These are phyloP conservation scores for Cardiospermum halicacabum DNA, from an alignment of 345 rosid genomes.

Conservation along the genomic window DNA sequence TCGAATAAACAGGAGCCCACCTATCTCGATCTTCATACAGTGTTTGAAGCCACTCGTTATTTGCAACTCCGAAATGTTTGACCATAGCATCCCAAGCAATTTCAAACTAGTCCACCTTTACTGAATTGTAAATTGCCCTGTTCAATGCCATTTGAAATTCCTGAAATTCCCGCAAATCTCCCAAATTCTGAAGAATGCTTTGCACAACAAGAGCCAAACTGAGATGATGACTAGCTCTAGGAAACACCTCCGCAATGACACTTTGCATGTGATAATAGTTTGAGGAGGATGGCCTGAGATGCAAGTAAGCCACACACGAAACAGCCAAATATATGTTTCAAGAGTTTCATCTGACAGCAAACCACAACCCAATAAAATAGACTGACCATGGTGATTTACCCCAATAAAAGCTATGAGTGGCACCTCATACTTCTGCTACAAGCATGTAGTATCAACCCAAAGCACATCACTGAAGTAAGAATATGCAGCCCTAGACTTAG, in stretches of 20 bases:
- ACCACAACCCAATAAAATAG: constrained; percentile 62
- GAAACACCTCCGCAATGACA: constrained; percentile 71
- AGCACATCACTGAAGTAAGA: constrained; percentile 65
- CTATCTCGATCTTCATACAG: constrained; percentile 61
- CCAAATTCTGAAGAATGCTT: constrained; percentile 43
- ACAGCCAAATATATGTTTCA: constrained; percentile 73
- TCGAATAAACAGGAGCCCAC: constrained; percentile 82
- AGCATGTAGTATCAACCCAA: constrained; percentile 51
- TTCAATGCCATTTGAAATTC: constrained; percentile 43
- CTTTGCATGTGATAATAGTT: constrained; percentile 66
- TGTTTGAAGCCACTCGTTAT: constrained; percentile 48
- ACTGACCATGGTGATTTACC: constrained; percentile 68
- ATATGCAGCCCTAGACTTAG: constrained; percentile 82
- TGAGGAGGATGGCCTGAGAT: constrained; percentile 67
- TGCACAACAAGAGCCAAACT: constrained; percentile 51
- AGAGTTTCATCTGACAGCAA: constrained; percentile 55
- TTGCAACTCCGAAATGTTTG: constrained; percentile 44
- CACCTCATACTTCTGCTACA: constrained; percentile 52
- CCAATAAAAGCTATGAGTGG: constrained; percentile 71
- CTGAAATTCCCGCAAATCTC: constrained; percentile 42
- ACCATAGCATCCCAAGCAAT: constrained; percentile 67
- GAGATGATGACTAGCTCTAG: constrained; percentile 66
- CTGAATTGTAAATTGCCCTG: constrained; percentile 47
- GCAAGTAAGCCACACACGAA: constrained; percentile 84
- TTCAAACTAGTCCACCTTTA: constrained; percentile 78